phyloP scores from a whole-genome alignment of 2,329 filamentous ascomycete genomes.

The Colletotrichum noveboracense region DNA sequence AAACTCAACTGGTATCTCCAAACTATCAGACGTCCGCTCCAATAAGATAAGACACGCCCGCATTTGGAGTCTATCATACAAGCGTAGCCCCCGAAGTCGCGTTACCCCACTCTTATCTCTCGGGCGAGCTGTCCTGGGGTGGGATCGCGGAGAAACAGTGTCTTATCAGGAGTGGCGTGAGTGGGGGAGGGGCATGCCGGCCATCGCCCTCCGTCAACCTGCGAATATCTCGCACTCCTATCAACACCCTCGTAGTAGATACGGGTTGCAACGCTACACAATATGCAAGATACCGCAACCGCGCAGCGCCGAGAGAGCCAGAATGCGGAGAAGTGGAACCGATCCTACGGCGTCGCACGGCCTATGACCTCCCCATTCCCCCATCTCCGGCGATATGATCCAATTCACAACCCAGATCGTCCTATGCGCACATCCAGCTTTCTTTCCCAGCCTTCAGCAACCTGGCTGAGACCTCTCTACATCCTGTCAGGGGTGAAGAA shows the following conservation, averaged over 20 bases:
- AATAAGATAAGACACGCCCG: conserved; percentile 5
- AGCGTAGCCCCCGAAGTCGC: background rate
- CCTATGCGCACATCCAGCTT: background rate
- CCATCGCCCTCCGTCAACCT: background rate
- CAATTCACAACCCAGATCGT: background rate
- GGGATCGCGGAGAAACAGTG: background rate
- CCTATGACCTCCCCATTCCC: conserved; percentile 11
- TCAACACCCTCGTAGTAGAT: background rate
- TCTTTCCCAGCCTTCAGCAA: background rate
- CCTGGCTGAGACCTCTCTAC: background rate
- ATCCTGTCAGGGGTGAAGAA: background rate
- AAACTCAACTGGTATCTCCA: background rate
- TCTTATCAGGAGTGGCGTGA: conserved; percentile 1
- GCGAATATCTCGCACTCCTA: background rate
- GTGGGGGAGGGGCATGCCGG: conserved; percentile 5
- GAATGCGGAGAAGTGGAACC: conserved; percentile 9
- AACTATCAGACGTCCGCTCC: background rate
- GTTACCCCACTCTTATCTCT: conserved; percentile 12
- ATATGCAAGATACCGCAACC: background rate
- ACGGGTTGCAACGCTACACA: background rate
- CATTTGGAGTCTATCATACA: background rate
- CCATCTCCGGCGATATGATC: conserved; percentile 1
- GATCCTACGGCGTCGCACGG: background rate
- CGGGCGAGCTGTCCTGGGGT: background rate
- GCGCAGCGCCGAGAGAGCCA: background rate